Evolutionary conservation across 140 eudicot genomes (phyloP), one percentile per base, ranked within the genome.

Genomic region (Eryngium alpinum): DNA sequence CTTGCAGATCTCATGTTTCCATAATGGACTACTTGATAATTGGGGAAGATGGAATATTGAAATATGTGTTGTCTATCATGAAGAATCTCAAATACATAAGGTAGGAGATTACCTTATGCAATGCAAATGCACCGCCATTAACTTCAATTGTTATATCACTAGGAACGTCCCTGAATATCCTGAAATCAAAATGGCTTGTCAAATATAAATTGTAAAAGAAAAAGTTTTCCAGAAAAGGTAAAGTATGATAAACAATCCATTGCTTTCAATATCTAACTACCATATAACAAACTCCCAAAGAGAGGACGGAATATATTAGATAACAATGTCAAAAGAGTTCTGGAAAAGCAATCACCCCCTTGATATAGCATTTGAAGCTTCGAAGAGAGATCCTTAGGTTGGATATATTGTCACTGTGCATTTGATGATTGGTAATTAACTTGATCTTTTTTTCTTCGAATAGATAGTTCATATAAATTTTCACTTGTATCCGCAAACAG

Each of bases 161-260:
- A 0, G 99, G 99, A 77, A 96, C 97, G 86, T 96, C 98, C 69
- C 94, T 91, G 81, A 92, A 96, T 79, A 93, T 95, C 99, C 99
- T 96, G 83, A 80, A 84, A 86, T 52, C 46, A 19, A 22, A 28
- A 59, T 78, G 17, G 38, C 38, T 24, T 3, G 79, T 76, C 21
- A 76, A n/a, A n/a, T n/a, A 38, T 38, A 38, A 38, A 38, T 38
- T 38, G 46, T 7, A 2, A 38, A 38, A 38, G 46, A 38, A 38
- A 38, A 38, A 38, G 46, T 38, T n/a, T 16, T 31, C 34, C 27
- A 76, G n/a, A 34, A 11, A 33, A 72, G 34, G 75, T 17, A 9
- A 38, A 38, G 29, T 38, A 70, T 14, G 19, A 27, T 10, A 10
- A 19, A 17, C 51, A 76, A 51, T 17, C 16, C 27, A 15, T 28